Evolutionary conservation across 352 stramenopile species (phyloP), one percentile per base, ranked within the genome.

Genomic region (Phytophthora nicotianae): DNA sequence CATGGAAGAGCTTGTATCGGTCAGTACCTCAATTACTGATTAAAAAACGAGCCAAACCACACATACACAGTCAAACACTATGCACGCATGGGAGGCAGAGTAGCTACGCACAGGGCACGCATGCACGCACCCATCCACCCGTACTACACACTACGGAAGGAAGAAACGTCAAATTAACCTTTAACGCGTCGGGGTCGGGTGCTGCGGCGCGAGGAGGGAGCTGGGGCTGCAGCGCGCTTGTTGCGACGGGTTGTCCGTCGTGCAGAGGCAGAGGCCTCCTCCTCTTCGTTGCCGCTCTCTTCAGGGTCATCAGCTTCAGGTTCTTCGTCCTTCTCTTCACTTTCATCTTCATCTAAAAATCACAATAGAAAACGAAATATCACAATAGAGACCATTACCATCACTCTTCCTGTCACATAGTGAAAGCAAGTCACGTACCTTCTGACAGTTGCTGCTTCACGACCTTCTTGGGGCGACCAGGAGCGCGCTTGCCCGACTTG

Each of bases 21-120:
- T 72, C 63, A 75, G 55, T 73, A 81, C 72, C 72, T 88, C 76
- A 80, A 86, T 88, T 72, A 81, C 77, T 83, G 72, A 68, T 70
- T 72, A 75, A 57, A 67, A 65, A 74, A 75, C 50, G 59, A 71
- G 50, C 58, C 58, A 75, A 55, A 74, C 64, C 72, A 70, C 58
- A 77, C 59, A 75, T 68, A 74, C 65, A 81, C 62, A 80, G 57
- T 80, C 68, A 80, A 35, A 73, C 54, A 75, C 70, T 71, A 79
- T 70, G 71, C 58, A 78, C 68, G 68, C 63, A 65, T 65, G 64
- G 64, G 42, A 71, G 64, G 58, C 54, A 72, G 56, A 69, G 38
- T 32, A 73, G 65, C 64, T 74, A 74, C 54, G 55, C 54, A 74
- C 55, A 73, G 41, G 45, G 68, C 49, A 76, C 50, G 59, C 53